Conservation (phyloP, 352 stramenopile genomes). For the Phytophthora fragariaefolia region DNA sequence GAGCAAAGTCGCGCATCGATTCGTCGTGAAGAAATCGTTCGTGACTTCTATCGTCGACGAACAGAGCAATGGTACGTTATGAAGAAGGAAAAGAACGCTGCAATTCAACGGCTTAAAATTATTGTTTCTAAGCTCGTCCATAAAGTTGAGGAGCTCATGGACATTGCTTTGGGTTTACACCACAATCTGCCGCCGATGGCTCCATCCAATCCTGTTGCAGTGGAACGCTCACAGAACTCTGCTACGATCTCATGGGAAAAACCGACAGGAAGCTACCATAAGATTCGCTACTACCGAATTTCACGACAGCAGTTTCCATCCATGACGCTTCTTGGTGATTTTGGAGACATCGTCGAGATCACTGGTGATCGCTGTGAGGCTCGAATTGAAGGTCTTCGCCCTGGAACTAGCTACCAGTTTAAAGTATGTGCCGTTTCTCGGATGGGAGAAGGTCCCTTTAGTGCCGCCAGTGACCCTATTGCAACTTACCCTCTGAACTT, state of each 20-base stretch:
- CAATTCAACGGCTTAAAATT: slow-evolving; percentile 84
- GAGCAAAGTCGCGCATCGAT: slow-evolving; percentile 56
- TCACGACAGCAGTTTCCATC: slow-evolving; percentile 83
- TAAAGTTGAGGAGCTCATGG: slow-evolving; percentile 90
- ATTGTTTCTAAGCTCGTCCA: slow-evolving; percentile 90
- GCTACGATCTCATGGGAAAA: slow-evolving; percentile 77
- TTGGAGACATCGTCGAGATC: slow-evolving; percentile 80
- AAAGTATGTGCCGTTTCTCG: slow-evolving; percentile 85
- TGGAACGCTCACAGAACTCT: slow-evolving; percentile 78
- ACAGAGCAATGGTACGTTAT: slow-evolving; percentile 79
- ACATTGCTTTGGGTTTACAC: slow-evolving; percentile 86
- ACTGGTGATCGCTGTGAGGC: slow-evolving; percentile 56
- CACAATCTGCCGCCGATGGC: slow-evolving; percentile 87
- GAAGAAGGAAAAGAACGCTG: slow-evolving; percentile 87
- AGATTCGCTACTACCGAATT: slow-evolving; percentile 86
- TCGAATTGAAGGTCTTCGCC: slow-evolving; percentile 79
- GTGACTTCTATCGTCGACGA: slow-evolving; percentile 66
- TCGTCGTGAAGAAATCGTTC: slow-evolving; percentile 69
- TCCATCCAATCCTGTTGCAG: slow-evolving; percentile 55
- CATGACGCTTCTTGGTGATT: slow-evolving; percentile 83
- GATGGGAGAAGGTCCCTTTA: slow-evolving; percentile 89
- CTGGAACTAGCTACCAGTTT: slow-evolving; percentile 86
- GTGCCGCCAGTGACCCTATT: slow-evolving; percentile 69
- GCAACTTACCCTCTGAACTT: slow-evolving; percentile 78
- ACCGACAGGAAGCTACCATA: slow-evolving; percentile 67